These are phyloP conservation scores for Candida maris DNA, from an alignment of 805 yeast genomes.

Conservation along the genomic window DNA sequence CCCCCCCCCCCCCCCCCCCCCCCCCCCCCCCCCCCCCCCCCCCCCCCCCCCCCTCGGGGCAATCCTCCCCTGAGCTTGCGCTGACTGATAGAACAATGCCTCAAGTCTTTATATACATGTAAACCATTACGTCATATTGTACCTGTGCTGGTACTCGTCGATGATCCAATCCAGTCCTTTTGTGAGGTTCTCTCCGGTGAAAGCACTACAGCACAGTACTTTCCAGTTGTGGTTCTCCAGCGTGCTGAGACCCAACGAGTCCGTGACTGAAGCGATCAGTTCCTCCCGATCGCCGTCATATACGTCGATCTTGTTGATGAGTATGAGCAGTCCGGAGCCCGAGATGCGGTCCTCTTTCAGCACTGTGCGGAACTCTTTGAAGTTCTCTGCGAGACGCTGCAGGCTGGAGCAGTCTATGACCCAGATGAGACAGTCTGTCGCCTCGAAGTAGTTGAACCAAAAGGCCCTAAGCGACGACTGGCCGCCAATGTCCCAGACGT, in stretches of 20 bases:
- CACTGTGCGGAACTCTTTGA: constrained; percentile 58
- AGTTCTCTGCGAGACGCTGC: constrained; percentile 62
- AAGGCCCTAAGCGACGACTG: constrained; percentile 78
- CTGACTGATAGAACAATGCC: neutral
- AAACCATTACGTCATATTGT: constrained; percentile 35
- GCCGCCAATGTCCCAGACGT: constrained; percentile 86
- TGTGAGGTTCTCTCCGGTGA: constrained; percentile 38
- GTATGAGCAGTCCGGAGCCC: constrained; percentile 64
- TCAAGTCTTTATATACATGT: neutral
- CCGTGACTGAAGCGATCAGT: constrained; percentile 15
- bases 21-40: too few species aligned
- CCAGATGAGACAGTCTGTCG: constrained; percentile 77
- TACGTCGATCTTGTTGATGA: constrained; percentile 74
- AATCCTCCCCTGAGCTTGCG: neutral
- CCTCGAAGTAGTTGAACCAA: constrained; percentile 92
- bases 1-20: too few species aligned
- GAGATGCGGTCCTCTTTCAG: constrained; percentile 63
- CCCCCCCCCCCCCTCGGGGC: too few species aligned
- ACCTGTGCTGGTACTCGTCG: constrained; percentile 36
- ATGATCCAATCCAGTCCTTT: constrained; percentile 43
- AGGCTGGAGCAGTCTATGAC: constrained; percentile 69
- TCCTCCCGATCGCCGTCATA: constrained; percentile 27
- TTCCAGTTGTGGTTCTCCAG: constrained; percentile 39
- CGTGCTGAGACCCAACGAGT: constrained; percentile 29
- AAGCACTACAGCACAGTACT: constrained; percentile 47